Evolutionary conservation across 1,284 basidiomycete species (phyloP), one percentile per base, ranked within the genome.

Genomic region (Melampsora americana): DNA sequence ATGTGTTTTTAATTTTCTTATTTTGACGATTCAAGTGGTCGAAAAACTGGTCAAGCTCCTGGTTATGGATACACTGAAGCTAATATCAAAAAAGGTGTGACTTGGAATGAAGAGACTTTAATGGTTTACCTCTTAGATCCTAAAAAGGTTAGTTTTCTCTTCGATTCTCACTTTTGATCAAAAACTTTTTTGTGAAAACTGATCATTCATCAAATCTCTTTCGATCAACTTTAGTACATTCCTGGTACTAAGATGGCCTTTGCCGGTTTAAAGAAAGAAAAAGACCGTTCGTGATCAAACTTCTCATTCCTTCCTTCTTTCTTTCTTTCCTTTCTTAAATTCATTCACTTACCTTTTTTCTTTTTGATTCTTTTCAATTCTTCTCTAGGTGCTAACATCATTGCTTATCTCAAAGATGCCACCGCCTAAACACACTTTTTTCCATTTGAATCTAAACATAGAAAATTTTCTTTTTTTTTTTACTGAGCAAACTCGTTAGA

Each of bases 171-270:
- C n/a, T n/a, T 26, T 2, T 26, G 0, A n/a, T n/a, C n/a, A n/a
- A n/a, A n/a, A 46, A 30, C 18, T 50, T 56, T 35, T n/a, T n/a
- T n/a, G n/a, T n/a, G n/a, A n/a, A 2, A 18, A 59, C n/a, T 50
- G 20, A 30, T 69, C 28, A 9, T 6, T 66, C 0, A 59, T 18
- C n/a, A n/a, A n/a, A n/a, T n/a, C n/a, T n/a, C n/a, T n/a, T 18
- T 79, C 82, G 80, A 76, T 69, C 72, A 42, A 0, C 11, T 4
- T 46, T 61, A 92, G 90, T 93, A 93, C 86, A 95, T 95, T 80
- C 92, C 93, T 61, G 93, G 93, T 71, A 96, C 93, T 77, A 95
- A 95, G 87, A 95, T 95, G 94, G 93, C 93, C 78, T 97, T 96
- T 81, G 93, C 94, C 79, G 94, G 94, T 81, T 86, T 97, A 83